Base-by-base conservation (phyloP, 169 alveolate genomes). In the Condylostoma magnum region DNA sequence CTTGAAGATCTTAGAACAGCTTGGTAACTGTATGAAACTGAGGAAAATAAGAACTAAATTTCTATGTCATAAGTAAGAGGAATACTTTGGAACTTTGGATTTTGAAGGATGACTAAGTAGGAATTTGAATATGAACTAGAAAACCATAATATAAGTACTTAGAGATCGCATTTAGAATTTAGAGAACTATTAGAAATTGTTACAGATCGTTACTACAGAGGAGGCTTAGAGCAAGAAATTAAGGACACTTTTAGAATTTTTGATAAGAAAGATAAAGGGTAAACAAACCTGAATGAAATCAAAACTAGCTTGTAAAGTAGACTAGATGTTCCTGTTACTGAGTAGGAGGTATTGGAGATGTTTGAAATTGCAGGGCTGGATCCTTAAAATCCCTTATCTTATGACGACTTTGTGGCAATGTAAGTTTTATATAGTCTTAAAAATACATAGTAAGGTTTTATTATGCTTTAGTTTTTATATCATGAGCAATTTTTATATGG, bases 11-110 rank as follows among this genome's bases (percentile, higher is more conserved):
- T 57, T 5, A 30, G 69, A 15, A 34, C 69, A 15, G 69, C 69
- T 34, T 47, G 31, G 0, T 28, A 27, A 31, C 20, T 57, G 25
- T 57, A 57, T 27, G 69, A 57, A 57, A 57, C 69, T 18, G 69
- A 57, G 28, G 69, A 57, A 47, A 47, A 57, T 28, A 47, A 47
- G 20, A 57, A 57, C 18, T 34, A 27, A 20, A 63, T 63, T 44
- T 44, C 22, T n/a, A 63, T 63, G 73, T 43, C 22, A 18, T 25
- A 63, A 3, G 56, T 63, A 4, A 37, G 73, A 41, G 73, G 73
- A 8, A 63, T 63, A 22, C 63, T 63, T 12, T 63, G 73, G 63
- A 63, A 63, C 63, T 63, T 63, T 30, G 73, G 73, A n/a, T 41
- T 63, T 22, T 63, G 73, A 25, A 34, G 73, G 6, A 37, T 63